phyloP scores from a whole-genome alignment of 1,139 yeast genomes.

The Kodamaea derodonti region DNA sequence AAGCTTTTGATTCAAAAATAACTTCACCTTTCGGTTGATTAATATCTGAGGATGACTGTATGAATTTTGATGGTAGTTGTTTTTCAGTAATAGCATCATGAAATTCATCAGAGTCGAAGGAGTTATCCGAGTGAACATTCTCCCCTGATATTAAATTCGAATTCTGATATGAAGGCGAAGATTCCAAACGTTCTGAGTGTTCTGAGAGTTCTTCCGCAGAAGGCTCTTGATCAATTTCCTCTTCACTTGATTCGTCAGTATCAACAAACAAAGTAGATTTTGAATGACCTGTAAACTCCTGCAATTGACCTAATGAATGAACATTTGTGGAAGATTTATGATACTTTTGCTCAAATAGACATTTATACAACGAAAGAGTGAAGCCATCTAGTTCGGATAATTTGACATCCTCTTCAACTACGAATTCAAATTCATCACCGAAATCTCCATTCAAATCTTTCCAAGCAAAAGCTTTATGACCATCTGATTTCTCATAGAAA shows the following conservation, averaged over 20 bases:
- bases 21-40: constrained; percentile 10
- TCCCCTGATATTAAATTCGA: not conserved
- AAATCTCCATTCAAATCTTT: constrained; percentile 75
- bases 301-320: constrained; percentile 40
- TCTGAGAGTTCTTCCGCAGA: constrained; percentile 3
- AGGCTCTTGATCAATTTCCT: constrained; percentile 7
- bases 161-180: not conserved
- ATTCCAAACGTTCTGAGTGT: not conserved
- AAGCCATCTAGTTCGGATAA: constrained; percentile 59
- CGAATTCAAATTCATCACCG: constrained; percentile 81
- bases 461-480: constrained; percentile 64
- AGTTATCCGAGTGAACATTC: not conserved
- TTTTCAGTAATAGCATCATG: constrained; percentile 12
- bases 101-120: constrained; percentile 11
- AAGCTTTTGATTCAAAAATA: constrained; percentile 12
- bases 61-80: constrained; percentile 4
- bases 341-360: constrained; percentile 77
- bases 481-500: constrained; percentile 31
- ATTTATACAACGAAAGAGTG: constrained; percentile 57
- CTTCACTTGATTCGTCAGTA: constrained; percentile 12
- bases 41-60: not conserved
- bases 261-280: constrained; percentile 4
- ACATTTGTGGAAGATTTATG: constrained; percentile 50
- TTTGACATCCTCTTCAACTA: constrained; percentile 62
- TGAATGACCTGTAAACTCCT: constrained; percentile 43